Percentiles rank a stretch among this genome's conserved stretches.
Evolutionary conservation across 495 filamentous ascomycete species (phyloP).

Genomic region (Annulohypoxylon stygium): DNA sequence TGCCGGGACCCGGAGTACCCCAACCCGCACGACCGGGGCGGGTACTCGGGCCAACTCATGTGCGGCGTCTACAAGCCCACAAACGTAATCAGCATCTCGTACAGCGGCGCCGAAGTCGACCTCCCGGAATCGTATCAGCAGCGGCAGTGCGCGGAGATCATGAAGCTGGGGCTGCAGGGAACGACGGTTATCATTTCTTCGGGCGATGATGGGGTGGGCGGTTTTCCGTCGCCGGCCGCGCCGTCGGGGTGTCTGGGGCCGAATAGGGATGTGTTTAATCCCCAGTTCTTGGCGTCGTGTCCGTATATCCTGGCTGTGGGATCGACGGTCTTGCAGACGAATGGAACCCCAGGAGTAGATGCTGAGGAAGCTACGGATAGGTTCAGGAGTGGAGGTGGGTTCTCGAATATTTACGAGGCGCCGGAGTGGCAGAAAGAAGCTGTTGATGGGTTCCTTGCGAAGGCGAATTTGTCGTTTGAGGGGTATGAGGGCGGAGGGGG

Average conservation of each 20-base stretch:
- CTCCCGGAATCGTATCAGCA: constrained; percentile 55
- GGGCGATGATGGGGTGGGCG: constrained; percentile 70
- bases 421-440: constrained; percentile 69
- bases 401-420: constrained; percentile 73
- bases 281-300: constrained; percentile 50
- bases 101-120: constrained; percentile 55
- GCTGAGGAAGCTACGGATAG: constrained; percentile 59
- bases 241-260: constrained; percentile 47
- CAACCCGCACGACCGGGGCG: constrained; percentile 60
- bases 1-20: constrained; percentile 68
- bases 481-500: constrained; percentile 52
- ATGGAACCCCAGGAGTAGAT: constrained; percentile 42
- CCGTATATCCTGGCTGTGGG: constrained; percentile 51
- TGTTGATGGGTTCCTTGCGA: constrained; percentile 64
- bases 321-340: constrained; percentile 49
- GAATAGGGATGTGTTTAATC: constrained; percentile 48
- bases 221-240: constrained; percentile 58
- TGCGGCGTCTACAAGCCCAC: constrained; percentile 66
- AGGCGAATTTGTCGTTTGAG: constrained; percentile 56
- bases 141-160: constrained; percentile 60
- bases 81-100: constrained; percentile 58
- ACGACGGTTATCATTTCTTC: constrained; percentile 71
- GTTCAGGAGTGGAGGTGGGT: constrained; percentile 72
- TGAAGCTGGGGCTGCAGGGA: constrained; percentile 76
- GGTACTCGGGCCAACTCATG: constrained; percentile 69